These are phyloP conservation scores for Clitopilus hobsonii DNA, from an alignment of 768 basidiomycete genomes.

Conservation along the genomic window DNA sequence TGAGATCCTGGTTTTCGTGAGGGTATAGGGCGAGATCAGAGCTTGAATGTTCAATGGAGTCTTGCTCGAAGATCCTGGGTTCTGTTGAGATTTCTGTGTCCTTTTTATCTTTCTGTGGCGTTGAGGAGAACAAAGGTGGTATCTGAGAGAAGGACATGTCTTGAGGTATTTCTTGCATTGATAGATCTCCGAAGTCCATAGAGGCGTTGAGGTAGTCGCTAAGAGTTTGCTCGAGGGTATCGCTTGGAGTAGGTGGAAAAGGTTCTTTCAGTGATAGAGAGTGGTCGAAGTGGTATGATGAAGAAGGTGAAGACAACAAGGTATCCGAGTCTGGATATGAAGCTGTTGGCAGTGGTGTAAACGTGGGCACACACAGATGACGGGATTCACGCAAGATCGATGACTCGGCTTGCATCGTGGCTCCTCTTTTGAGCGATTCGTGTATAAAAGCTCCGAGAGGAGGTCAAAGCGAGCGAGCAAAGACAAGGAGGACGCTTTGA, in stretches of 20 bases:
- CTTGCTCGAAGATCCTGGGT: not conserved
- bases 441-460: slow-evolving; percentile 10
- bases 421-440: slow-evolving; percentile 3
- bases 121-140: not conserved
- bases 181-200: not conserved
- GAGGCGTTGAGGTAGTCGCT: not conserved
- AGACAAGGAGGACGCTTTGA: not conserved
- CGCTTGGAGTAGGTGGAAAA: not conserved
- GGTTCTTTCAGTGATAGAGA: not conserved
- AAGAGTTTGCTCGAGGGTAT: not conserved
- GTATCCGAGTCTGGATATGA: not conserved
- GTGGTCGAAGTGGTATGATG: not conserved
- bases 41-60: not conserved
- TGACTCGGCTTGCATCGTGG: slow-evolving; percentile 11
- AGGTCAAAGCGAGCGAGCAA: slow-evolving; percentile 14
- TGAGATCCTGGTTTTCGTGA: slow-evolving; percentile 1
- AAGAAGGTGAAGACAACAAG: not conserved
- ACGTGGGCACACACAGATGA: slow-evolving; percentile 9
- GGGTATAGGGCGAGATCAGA: not conserved
- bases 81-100: not conserved
- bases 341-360: slow-evolving; percentile 13
- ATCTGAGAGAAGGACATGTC: not conserved
- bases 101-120: not conserved
- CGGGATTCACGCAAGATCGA: slow-evolving; percentile 13
- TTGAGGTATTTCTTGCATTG: not conserved